These are phyloP conservation scores for Apophysomyces trapeziformis DNA, from an alignment of 371 early-diverging fungal genomes.

Conservation along the genomic window DNA sequence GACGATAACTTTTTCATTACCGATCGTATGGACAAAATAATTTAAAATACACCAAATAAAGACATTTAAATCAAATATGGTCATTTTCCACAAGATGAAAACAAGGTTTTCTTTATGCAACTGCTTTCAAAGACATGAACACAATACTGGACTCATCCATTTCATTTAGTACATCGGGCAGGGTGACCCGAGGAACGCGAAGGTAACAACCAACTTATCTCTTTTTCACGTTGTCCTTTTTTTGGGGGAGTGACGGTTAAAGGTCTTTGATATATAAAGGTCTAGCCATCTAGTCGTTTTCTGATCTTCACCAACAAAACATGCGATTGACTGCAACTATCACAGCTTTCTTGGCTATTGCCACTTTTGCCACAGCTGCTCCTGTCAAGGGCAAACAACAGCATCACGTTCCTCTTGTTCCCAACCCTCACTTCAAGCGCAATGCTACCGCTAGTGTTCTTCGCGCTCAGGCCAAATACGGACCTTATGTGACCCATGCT, in stretches of 20 bases:
- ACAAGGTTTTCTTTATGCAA: conserved; percentile 7
- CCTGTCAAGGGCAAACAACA: background rate
- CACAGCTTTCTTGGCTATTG: conserved; percentile 16
- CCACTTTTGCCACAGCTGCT: conserved; percentile 15
- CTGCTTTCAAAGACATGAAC: background rate
- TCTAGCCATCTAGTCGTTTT: background rate
- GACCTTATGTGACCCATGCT: background rate
- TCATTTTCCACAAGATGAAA: background rate
- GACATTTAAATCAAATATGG: conserved; percentile 3
- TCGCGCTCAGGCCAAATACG: conserved; percentile 7
- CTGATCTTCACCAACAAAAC: conserved; percentile 1
- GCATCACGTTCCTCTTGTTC: conserved; percentile 3
- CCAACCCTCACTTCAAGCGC: conserved; percentile 25
- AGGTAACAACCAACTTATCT: background rate
- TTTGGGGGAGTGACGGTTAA: background rate
- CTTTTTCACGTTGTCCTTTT: background rate
- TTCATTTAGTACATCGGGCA: background rate
- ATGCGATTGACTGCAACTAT: conserved; percentile 15
- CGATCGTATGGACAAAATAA: background rate
- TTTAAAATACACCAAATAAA: background rate
- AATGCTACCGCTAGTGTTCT: conserved; percentile 19
- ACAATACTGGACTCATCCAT: background rate
- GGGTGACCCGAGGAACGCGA: background rate
- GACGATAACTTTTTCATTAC: background rate
- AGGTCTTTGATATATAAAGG: background rate